Base-by-base conservation (phyloP, 2,329 filamentous ascomycete species). In the Parastagonospora avenae region DNA sequence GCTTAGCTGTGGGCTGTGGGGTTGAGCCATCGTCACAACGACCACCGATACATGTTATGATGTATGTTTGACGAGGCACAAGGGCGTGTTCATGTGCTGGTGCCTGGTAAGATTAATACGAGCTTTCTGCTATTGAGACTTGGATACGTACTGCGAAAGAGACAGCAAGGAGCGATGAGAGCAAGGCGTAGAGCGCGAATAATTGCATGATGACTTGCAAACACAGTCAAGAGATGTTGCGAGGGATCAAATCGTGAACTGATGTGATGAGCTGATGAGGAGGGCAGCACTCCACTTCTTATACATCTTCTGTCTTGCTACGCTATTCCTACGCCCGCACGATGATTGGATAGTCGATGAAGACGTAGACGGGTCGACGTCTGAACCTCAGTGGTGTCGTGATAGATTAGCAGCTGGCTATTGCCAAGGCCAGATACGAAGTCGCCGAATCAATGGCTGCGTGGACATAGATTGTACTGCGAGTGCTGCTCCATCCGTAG, bases 41-140 rank as follows among this genome's bases (percentile, higher is more conserved):
- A 0, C 44, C 42, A 8, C 62, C 62, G n/a, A 67, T 57, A 40
- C 67, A 69, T 14, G 66, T 68, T 8, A 67, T 63, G 4, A 61
- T 64, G 41, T 54, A 69, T 10, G 64, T 68, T 50, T 69, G 66
- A 4, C 62, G 62, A n/a, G 57, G 55, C 16, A 60, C 62, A 0
- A 64, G 43, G 19, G 32, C 38, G 8, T 58, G 46, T 16, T 56
- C 46, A 9, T 61, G 52, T 24, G 57, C 62, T 41, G 62, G 67
- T 12, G 47, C 60, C 66, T 66, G 28, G 2, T 0, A 11, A 4
- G 14, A 19, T 57, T 28, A 50, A 47, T 41, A 46, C 29, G 32
- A 19, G 14, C 8, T 8, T 8, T 5, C 2, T 15, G 8, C 6
- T 12, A 27, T 9, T 8, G 15, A 2, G 8, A 40, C 4, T 32